phyloP scores from a whole-genome alignment of 2,329 filamentous ascomycete species.

The Neonectria faginata region DNA sequence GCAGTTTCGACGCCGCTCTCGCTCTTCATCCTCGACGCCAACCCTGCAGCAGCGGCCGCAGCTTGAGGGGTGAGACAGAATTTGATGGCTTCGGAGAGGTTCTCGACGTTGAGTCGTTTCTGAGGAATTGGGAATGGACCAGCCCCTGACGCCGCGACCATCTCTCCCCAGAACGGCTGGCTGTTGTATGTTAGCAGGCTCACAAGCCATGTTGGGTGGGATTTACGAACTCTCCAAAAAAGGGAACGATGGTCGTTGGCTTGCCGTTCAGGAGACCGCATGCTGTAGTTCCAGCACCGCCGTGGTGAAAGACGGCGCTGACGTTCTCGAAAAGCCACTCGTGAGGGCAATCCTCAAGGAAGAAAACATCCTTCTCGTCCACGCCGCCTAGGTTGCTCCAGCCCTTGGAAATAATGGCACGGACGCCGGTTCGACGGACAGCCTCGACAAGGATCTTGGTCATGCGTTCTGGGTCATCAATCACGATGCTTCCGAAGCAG shows the following conservation, averaged over 20 bases:
- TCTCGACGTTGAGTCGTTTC: constrained; percentile 24
- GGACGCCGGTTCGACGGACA: constrained; percentile 69
- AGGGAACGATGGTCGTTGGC: constrained; percentile 78
- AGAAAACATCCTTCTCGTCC: constrained; percentile 69
- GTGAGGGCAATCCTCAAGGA: constrained; percentile 78
- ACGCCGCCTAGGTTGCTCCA: constrained; percentile 76
- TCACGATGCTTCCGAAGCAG: constrained; percentile 78
- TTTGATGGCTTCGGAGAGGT: constrained; percentile 26
- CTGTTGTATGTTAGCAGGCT: constrained; percentile 5
- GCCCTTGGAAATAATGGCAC: constrained; percentile 77
- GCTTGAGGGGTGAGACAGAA: constrained; percentile 30
- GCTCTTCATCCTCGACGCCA: constrained; percentile 31
- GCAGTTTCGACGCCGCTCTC: constrained; percentile 36
- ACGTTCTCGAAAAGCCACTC: constrained; percentile 79
- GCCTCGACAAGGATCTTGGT: constrained; percentile 76
- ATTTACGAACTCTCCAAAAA: constrained; percentile 66
- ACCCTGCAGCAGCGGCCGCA: constrained; percentile 13
- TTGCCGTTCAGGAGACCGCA: constrained; percentile 75
- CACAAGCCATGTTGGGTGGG: neutral
- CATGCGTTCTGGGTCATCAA: constrained; percentile 74
- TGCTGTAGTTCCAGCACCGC: constrained; percentile 79
- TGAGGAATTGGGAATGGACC: constrained; percentile 32
- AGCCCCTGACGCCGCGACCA: constrained; percentile 34
- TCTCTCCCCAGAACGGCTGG: constrained; percentile 39
- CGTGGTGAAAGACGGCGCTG: constrained; percentile 75